Evolutionary conservation across 2,329 filamentous ascomycete species (phyloP).

Genomic region (Aspergillus awamori): DNA sequence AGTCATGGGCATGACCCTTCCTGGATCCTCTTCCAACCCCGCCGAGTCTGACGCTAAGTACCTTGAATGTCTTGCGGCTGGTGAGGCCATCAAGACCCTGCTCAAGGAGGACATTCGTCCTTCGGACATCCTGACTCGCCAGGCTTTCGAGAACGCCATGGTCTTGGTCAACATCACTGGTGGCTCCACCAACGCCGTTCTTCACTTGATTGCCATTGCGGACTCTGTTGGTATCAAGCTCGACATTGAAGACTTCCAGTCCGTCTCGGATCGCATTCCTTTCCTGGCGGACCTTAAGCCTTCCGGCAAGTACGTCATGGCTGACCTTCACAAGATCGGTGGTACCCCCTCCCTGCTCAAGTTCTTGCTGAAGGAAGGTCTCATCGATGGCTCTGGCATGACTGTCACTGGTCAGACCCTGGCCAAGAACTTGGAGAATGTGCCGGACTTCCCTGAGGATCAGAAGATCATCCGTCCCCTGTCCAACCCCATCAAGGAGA

Average conservation of each 20-base stretch:
- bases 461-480: constrained; percentile 72
- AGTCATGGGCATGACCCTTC: constrained; percentile 75
- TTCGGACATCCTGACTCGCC: constrained; percentile 74
- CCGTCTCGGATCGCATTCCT: constrained; percentile 75
- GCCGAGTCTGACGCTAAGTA: constrained; percentile 73
- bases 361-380: constrained; percentile 59
- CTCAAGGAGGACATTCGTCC: constrained; percentile 77
- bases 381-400: constrained; percentile 62
- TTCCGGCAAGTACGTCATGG: constrained; percentile 67
- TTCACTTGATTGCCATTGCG: constrained; percentile 82
- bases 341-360: constrained; percentile 62
- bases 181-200: constrained; percentile 82
- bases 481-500: constrained; percentile 69
- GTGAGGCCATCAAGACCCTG: constrained; percentile 72
- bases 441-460: constrained; percentile 65
- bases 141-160: constrained; percentile 86
- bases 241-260: constrained; percentile 84
- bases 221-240: constrained; percentile 80
- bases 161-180: constrained; percentile 79
- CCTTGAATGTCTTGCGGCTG: constrained; percentile 71
- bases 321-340: constrained; percentile 59
- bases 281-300: constrained; percentile 83
- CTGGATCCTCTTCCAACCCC: constrained; percentile 77
- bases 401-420: constrained; percentile 64
- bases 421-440: constrained; percentile 61